These are phyloP conservation scores for Elaphomyces granulatus DNA, from an alignment of 495 filamentous ascomycete genomes.

Conservation along the genomic window DNA sequence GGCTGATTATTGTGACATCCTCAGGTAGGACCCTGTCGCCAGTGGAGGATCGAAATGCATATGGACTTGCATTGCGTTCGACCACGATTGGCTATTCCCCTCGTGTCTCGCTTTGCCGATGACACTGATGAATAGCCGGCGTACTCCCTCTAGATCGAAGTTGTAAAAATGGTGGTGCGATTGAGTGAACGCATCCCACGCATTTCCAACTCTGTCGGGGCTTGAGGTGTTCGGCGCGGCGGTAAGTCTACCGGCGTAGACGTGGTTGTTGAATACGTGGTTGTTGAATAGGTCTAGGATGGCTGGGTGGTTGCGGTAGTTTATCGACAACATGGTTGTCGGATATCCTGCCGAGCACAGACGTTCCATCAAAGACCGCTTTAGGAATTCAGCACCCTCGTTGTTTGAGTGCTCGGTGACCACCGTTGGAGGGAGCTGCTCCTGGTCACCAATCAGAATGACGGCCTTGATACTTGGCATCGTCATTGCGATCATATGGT, in stretches of 20 bases:
- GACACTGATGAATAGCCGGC: no score
- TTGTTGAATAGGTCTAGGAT: slow-evolving; percentile 2
- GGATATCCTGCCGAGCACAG: slow-evolving; percentile 2
- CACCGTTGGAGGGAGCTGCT: slow-evolving; percentile 2
- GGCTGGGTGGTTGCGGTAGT: slow-evolving; percentile 1
- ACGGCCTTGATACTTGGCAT: background rate
- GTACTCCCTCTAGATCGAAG: no score
- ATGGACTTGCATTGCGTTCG: no score
- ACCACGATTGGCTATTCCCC: no score
- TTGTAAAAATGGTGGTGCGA: no score
- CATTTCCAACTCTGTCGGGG: no score
- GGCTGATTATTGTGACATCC: background rate
- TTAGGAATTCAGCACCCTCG: background rate
- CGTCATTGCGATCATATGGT: slow-evolving; percentile 3
- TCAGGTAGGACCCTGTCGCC: background rate
- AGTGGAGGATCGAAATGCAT: no score
- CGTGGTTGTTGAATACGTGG: no score
- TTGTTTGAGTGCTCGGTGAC: slow-evolving; percentile 2
- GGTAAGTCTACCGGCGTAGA: no score
- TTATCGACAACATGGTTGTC: background rate
- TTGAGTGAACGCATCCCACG: no score
- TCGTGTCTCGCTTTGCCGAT: no score
- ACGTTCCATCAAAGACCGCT: slow-evolving; percentile 2
- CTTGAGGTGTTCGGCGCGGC: no score
- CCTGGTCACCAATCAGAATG: slow-evolving; percentile 1